These are phyloP conservation scores for Colletotrichum filicis DNA, from an alignment of 2,329 filamentous ascomycete genomes.

Conservation along the genomic window DNA sequence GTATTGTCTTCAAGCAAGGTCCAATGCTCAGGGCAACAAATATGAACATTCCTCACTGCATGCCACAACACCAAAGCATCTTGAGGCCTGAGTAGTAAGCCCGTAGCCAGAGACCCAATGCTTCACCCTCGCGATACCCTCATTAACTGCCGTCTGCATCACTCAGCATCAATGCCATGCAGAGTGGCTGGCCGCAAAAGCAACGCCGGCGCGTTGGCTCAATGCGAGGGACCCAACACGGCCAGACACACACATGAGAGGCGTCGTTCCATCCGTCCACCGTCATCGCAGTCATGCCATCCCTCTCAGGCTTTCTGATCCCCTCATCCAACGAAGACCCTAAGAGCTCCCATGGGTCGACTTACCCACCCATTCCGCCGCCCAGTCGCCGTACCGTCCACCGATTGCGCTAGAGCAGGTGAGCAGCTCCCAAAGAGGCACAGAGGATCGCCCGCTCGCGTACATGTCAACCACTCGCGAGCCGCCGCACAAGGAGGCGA, in stretches of 20 bases:
- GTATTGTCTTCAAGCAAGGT: background rate
- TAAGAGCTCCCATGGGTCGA: background rate
- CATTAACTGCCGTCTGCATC: background rate
- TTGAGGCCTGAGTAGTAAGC: too few species aligned
- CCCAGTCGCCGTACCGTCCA: background rate
- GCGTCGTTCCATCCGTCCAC: background rate
- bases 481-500: background rate
- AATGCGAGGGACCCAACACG: background rate
- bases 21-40: background rate
- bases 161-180: background rate
- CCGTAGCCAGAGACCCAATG: background rate
- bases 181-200: background rate
- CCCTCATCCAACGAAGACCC: background rate
- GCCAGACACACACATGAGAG: slow-evolving; percentile 1
- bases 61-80: background rate
- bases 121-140: slow-evolving; percentile 3
- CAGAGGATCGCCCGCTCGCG: slow-evolving; percentile 16
- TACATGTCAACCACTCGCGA: slow-evolving; percentile 19
- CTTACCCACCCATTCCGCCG: background rate
- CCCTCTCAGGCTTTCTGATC: background rate
- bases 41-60: background rate
- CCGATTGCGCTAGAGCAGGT: slow-evolving; percentile 23
- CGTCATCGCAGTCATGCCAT: background rate
- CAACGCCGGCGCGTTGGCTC: slow-evolving; percentile 1
- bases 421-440: slow-evolving; percentile 11